Conservation (phyloP, 2,329 filamentous ascomycete genomes). For the Cordyceps cateniannulata region DNA sequence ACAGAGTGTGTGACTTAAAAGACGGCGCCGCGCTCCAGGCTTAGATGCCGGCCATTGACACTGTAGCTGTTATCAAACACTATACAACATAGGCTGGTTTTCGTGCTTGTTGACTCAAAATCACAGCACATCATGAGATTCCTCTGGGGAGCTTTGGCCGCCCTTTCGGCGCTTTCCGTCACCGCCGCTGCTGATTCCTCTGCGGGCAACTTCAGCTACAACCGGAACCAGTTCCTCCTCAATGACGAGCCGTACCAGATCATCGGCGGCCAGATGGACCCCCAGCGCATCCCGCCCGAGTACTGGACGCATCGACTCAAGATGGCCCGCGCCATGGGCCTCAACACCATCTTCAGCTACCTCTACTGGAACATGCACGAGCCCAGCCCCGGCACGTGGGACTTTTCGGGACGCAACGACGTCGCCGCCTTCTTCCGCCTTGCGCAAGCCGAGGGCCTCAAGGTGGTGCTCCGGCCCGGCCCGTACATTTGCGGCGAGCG, state of each 20-base stretch:
- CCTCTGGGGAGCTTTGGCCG: neutral
- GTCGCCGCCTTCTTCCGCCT: constrained; percentile 38
- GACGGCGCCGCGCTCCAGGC: neutral
- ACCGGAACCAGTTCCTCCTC: constrained; percentile 32
- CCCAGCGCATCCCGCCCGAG: constrained; percentile 39
- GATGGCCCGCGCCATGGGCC: constrained; percentile 79
- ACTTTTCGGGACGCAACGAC: constrained; percentile 32
- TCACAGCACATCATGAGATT: constrained; percentile 3
- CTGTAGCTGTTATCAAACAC: neutral
- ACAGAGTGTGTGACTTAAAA: neutral
- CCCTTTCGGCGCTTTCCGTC: neutral
- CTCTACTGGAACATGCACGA: constrained; percentile 45
- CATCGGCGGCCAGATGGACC: constrained; percentile 44
- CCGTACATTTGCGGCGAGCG: constrained; percentile 44
- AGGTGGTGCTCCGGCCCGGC: constrained; percentile 38
- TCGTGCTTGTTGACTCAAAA: neutral
- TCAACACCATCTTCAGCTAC: constrained; percentile 56
- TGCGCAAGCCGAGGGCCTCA: constrained; percentile 36
- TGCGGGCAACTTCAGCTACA: constrained; percentile 29
- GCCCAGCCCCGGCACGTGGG: constrained; percentile 33
- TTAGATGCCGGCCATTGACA: neutral
- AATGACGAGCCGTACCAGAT: constrained; percentile 34
- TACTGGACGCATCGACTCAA: constrained; percentile 53
- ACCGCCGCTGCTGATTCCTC: neutral
- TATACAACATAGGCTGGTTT: neutral